Percentiles rank a stretch among this genome's conserved stretches.
Evolutionary conservation across 1,284 basidiomycete species (phyloP).

Genomic region (Trichosporon faecale): DNA sequence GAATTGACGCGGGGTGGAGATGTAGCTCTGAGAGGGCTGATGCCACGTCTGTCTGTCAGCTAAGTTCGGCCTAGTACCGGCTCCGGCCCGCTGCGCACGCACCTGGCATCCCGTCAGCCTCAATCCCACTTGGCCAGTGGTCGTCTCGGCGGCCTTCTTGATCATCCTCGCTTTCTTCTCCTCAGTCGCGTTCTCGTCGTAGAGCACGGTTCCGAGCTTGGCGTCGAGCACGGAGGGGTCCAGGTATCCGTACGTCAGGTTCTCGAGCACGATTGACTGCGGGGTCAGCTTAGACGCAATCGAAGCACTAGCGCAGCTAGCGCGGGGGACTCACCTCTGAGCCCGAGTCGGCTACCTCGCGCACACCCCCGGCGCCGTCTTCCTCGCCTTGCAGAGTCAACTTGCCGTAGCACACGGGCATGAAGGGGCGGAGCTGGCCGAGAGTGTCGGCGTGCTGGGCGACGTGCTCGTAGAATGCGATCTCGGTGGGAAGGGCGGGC

Average conservation of each 20-base stretch:
- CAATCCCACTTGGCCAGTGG: slow-evolving; percentile 70
- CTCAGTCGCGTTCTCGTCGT: slow-evolving; percentile 59
- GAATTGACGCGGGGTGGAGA: slow-evolving; percentile 70
- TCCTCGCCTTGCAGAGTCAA: slow-evolving; percentile 65
- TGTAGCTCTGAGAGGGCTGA: slow-evolving; percentile 57
- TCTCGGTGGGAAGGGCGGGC: slow-evolving; percentile 68
- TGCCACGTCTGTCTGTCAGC: slow-evolving; percentile 66
- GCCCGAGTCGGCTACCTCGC: slow-evolving; percentile 21
- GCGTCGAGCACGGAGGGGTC: slow-evolving; percentile 85
- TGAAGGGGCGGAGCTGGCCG: slow-evolving; percentile 54
- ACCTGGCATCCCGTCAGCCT: slow-evolving; percentile 88
- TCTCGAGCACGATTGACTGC: slow-evolving; percentile 81
- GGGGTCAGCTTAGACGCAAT: slow-evolving; percentile 14
- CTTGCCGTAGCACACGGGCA: slow-evolving; percentile 73
- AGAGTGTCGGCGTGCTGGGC: slow-evolving; percentile 45
- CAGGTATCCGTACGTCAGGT: slow-evolving; percentile 67
- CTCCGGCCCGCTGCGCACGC: slow-evolving; percentile 29
- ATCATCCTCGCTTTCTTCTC: slow-evolving; percentile 80
- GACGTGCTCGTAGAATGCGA: slow-evolving; percentile 73
- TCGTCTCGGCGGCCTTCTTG: slow-evolving; percentile 66
- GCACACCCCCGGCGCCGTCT: slow-evolving; percentile 38
- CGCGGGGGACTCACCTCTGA: slow-evolving; percentile 31
- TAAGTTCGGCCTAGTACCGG: neutral
- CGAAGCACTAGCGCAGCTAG: too few species aligned
- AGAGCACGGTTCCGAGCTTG: slow-evolving; percentile 84